Evolutionary conservation across 768 basidiomycete genomes (phyloP).

Genomic region (Boletus sp.): DNA sequence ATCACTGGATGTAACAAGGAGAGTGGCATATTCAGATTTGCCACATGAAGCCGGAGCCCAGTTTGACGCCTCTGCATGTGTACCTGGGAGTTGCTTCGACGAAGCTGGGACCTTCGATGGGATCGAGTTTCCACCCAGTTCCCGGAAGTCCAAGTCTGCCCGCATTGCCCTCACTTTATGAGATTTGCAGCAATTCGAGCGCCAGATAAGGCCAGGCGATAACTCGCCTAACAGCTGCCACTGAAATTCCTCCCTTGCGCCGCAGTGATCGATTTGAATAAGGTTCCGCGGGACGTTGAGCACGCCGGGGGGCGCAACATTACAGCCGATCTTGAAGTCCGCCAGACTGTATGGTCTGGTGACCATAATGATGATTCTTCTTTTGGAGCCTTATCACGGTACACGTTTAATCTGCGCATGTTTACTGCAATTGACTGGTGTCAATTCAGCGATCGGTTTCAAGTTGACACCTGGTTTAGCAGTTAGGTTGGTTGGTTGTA

Average conservation of each 20-base stretch:
- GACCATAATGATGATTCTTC: background rate
- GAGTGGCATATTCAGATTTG: background rate
- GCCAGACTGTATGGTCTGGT: background rate
- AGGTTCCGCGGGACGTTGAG: background rate
- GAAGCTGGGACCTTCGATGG: background rate
- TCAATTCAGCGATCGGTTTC: constrained; percentile 8
- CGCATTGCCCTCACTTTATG: background rate
- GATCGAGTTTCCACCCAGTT: background rate
- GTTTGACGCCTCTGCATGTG: background rate
- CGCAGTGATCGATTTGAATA: background rate
- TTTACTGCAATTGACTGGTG: background rate
- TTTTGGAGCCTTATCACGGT: background rate
- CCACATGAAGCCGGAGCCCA: background rate
- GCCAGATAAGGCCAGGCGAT: background rate
- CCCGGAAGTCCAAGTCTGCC: background rate
- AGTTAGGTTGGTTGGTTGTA: too few species aligned
- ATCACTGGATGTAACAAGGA: background rate
- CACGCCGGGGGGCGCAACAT: background rate
- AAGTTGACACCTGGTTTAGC: background rate
- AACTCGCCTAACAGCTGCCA: background rate
- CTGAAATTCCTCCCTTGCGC: background rate
- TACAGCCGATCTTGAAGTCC: constrained; percentile 4
- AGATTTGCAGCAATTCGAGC: background rate
- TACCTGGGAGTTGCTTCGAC: background rate
- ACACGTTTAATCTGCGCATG: background rate